Evolutionary conservation across 2,329 filamentous ascomycete genomes (phyloP), one percentile per base, ranked within the genome.

Genomic region (Hirsutella thompsonii): DNA sequence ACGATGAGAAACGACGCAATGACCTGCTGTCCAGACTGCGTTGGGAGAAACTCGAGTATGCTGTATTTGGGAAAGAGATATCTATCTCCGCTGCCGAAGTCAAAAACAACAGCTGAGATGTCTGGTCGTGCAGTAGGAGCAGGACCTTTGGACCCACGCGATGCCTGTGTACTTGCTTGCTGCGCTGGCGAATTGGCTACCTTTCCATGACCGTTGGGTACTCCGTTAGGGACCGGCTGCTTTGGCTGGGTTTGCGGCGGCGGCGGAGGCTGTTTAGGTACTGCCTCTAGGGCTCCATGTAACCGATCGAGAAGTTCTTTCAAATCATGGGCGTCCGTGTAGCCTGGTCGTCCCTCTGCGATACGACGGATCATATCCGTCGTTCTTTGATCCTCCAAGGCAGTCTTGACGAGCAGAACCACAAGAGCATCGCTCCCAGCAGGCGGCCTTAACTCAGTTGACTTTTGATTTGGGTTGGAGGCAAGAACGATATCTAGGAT

Each of bases 41-140:
- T 53, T 8, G 61, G 57, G 2, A 79, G 63, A 52, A 76, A 79
- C 55, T 92, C 83, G 38, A 90, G 58, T 28, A 90, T 81, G 57
- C 80, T 83, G 54, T 83, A 81, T 49, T 80, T 83, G 2, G 85
- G 85, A 47, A 92, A 89, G 37, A 86, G 63, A 55, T 84, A 89
- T 20, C 83, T 74, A 56, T 90, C 84, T 36, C 82, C 83, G 3
- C 67, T 76, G 28, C 79, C 79, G 55, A 86, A 85, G 49, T 85
- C 80, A 45, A 87, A 74, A 1, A 81, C 74, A 13, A 83, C 66
- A n/a, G 78, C 77, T 1, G 76, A 70, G 35, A 81, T 71, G 42
- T 81, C 79, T 20, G 72, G 72, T 49, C 74, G 78, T 2, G 67
- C 58, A 8, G 57, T 54, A 16, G 69, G 69, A 2, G 70, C 66